phyloP scores from a whole-genome alignment of 345 rosid genomes.

The Citrus sp. region DNA sequence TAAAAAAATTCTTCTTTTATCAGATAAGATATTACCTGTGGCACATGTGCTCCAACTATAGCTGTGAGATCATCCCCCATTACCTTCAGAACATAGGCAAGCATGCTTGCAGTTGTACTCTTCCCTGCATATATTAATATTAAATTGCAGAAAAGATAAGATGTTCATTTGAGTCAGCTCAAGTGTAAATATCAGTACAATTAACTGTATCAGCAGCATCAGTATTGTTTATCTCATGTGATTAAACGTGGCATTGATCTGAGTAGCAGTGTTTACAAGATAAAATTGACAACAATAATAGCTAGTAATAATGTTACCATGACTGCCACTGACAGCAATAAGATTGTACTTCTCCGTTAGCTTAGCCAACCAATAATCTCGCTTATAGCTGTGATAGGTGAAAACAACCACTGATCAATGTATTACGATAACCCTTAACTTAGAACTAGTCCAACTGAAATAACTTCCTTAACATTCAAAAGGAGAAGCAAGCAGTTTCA shows the following conservation, averaged over 20 bases:
- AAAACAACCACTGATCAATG: not conserved
- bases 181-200: not conserved
- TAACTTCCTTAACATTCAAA: not conserved
- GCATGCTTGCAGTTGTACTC: constrained; percentile 36
- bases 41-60: constrained; percentile 33
- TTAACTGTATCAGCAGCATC: not conserved
- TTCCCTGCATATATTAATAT: constrained; percentile 21
- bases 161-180: not conserved
- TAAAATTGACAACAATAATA: not conserved
- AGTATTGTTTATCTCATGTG: not conserved
- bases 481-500: not conserved
- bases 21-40: constrained; percentile 19
- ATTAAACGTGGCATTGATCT: not conserved
- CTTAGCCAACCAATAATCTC: constrained; percentile 30
- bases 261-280: not conserved
- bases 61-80: constrained; percentile 35
- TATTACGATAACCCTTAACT: not conserved
- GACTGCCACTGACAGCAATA: constrained; percentile 30
- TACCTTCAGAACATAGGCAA: constrained; percentile 34
- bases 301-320: constrained; percentile 12
- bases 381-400: constrained; percentile 20
- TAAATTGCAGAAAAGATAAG: not conserved
- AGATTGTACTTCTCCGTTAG: constrained; percentile 23
- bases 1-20: not conserved
- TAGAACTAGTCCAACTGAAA: not conserved